Conservation (phyloP, 2,329 filamentous ascomycete species). For the Metarhizium anisopliae region DNA sequence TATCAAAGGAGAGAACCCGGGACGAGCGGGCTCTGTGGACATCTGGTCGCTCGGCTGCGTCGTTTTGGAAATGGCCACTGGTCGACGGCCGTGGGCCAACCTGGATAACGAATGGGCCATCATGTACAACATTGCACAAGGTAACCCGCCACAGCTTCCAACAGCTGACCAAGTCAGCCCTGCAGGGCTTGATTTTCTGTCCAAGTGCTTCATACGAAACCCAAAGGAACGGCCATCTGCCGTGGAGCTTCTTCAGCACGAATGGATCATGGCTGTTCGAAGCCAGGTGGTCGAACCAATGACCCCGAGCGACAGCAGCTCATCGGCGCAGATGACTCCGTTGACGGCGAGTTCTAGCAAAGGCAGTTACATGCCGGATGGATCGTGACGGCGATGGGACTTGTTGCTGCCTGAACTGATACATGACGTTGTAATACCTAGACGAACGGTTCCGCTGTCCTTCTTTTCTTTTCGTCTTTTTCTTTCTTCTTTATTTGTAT, state of each 20-base stretch:
- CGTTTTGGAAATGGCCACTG: constrained; percentile 94
- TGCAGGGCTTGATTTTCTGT: constrained; percentile 79
- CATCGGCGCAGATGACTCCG: constrained; percentile 29
- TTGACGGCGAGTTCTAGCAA: constrained; percentile 21
- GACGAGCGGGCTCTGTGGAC: constrained; percentile 79
- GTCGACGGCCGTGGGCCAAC: constrained; percentile 85
- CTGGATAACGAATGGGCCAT: constrained; percentile 99
- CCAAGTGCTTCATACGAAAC: constrained; percentile 78
- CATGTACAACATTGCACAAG: constrained; percentile 99
- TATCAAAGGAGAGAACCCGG: constrained; percentile 78
- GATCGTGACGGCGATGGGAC: constrained; percentile 2
- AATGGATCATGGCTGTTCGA: constrained; percentile 70
- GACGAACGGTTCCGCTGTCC: neutral
- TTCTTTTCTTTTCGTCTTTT: neutral
- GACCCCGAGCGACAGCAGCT: constrained; percentile 50
- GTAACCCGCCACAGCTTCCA: constrained; percentile 83
- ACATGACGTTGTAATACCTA: neutral
- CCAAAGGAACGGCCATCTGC: constrained; percentile 71
- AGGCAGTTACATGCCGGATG: constrained; percentile 19
- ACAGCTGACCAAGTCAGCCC: constrained; percentile 74
- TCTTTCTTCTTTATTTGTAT: neutral
- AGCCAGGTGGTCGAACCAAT: constrained; percentile 55
- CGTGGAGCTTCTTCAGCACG: constrained; percentile 83
- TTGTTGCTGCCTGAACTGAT: neutral
- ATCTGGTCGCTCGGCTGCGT: constrained; percentile 97